Base-by-base conservation (phyloP, 2,329 filamentous ascomycete genomes). In the Dryadomyces quercus-mongolicae region DNA sequence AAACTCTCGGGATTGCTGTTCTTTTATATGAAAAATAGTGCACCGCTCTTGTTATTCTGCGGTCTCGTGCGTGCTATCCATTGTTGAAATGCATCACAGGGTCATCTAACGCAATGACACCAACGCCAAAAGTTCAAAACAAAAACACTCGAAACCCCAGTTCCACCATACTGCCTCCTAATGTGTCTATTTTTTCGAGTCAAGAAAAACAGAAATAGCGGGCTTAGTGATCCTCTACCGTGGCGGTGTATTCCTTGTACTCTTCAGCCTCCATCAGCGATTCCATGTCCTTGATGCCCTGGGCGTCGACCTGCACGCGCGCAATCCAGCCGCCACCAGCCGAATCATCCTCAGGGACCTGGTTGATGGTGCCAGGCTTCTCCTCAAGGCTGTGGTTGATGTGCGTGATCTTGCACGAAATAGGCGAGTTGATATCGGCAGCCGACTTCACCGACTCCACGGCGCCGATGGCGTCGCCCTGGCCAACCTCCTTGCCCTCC, bases 381-480 rank as follows among this genome's bases (percentile, higher is more conserved):
- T 93, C 85, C 70, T 94, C 87, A 58, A 98, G 78, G 57, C 75
- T 66, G 12, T 66, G 65, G 74, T 98, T 98, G 64, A 84, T 76
- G 65, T 85, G 80, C 42, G 81, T 77, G 57, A 98, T 81, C 62
- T 74, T 86, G 66, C 92, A 92, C 52, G 78, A 73, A 61, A 96
- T 80, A 18, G 93, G 93, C 15, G 89, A 84, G 73, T 95, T 86
- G 75, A 98, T 95, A 69, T 98, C 93, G 59, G 88, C 92, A n/a
- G 93, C 93, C 59, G 86, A 93, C 78, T 98, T 98, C 70, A 98
- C 93, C 2, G 90, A 96, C 76, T 98, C 93, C 63, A 98, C 92
- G 57, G 92, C 90, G 61, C 93, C 93, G 62, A 97, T 86, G 60
- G 86, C 78, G 66, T 97, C 92, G 64, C 90, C 90, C 55, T 83